phyloP scores from a whole-genome alignment of 2,329 filamentous ascomycete genomes.

The Lojkania enalia region DNA sequence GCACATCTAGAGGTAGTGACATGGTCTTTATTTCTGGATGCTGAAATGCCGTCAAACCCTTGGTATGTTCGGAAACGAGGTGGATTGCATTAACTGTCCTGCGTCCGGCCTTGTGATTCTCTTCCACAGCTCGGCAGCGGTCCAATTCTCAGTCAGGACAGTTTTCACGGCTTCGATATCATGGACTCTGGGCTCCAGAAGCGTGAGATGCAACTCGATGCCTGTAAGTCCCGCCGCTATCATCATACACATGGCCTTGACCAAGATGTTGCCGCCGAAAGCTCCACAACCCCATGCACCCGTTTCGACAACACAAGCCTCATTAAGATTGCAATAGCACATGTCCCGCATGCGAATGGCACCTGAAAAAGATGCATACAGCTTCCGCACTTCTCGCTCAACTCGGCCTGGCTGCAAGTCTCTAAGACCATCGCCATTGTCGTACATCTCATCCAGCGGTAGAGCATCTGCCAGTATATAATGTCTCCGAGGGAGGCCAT shows the following conservation, averaged over 20 bases:
- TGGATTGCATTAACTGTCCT: no score
- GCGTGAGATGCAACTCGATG: constrained; percentile 6
- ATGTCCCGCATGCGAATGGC: constrained; percentile 1
- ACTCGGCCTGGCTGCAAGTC: constrained; percentile 10
- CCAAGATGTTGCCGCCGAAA: constrained; percentile 15
- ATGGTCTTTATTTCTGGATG: no score
- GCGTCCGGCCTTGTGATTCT: neutral
- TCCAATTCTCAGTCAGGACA: neutral
- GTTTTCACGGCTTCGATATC: neutral
- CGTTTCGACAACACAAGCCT: constrained; percentile 11
- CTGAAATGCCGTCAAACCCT: no score
- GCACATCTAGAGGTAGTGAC: no score
- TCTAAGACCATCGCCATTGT: constrained; percentile 3
- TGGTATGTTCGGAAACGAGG: no score
- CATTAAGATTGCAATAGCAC: neutral
- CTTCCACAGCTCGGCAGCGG: neutral
- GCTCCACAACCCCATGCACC: constrained; percentile 18
- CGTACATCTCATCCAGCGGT: constrained; percentile 13
- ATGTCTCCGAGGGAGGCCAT: constrained; percentile 6
- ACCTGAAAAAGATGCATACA: constrained; percentile 15
- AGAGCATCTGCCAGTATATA: constrained; percentile 18
- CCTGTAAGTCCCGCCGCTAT: constrained; percentile 11
- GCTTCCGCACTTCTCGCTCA: constrained; percentile 13
- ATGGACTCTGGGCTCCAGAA: constrained; percentile 5
- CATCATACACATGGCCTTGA: constrained; percentile 16